These are phyloP conservation scores for Trichoderma aggressivum DNA, from an alignment of 2,329 filamentous ascomycete genomes.

Conservation along the genomic window DNA sequence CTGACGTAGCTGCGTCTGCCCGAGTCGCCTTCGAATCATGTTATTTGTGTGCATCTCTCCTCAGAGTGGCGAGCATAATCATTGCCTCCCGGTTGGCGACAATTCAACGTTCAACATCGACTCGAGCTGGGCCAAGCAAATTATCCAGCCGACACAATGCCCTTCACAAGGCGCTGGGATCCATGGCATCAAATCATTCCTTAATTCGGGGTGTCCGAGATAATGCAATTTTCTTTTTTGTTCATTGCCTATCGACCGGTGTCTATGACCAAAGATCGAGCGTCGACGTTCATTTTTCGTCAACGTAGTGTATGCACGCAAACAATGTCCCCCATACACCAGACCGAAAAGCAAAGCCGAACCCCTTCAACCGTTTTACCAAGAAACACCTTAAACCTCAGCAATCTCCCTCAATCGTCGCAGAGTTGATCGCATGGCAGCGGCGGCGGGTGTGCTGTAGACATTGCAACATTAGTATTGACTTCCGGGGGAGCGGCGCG, in stretches of 20 bases:
- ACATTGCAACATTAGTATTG: conserved; percentile 26
- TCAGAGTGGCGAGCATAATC: neutral
- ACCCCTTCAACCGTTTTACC: conserved; percentile 32
- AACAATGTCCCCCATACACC: conserved; percentile 45
- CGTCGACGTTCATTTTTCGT: conserved; percentile 41
- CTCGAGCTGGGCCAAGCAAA: neutral
- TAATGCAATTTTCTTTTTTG: conserved; percentile 36
- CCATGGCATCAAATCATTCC: neutral
- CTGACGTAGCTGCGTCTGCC: neutral
- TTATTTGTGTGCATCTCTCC: neutral
- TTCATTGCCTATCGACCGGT: conserved; percentile 45
- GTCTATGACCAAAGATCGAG: conserved; percentile 40
- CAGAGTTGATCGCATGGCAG: conserved; percentile 92
- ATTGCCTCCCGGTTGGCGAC: neutral
- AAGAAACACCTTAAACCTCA: conserved; percentile 67
- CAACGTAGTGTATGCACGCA: conserved; percentile 44
- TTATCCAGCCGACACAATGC: neutral
- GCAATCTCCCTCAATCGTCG: conserved; percentile 96
- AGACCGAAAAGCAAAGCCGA: conserved; percentile 46
- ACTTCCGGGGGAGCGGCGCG: neutral
- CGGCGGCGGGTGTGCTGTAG: conserved; percentile 83
- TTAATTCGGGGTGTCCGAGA: conserved; percentile 23
- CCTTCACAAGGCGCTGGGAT: neutral
- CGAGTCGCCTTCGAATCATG: neutral
- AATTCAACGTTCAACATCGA: neutral